Conservation (phyloP, 139 green algal genomes). For the Deuterostichococcus epilithicus region DNA sequence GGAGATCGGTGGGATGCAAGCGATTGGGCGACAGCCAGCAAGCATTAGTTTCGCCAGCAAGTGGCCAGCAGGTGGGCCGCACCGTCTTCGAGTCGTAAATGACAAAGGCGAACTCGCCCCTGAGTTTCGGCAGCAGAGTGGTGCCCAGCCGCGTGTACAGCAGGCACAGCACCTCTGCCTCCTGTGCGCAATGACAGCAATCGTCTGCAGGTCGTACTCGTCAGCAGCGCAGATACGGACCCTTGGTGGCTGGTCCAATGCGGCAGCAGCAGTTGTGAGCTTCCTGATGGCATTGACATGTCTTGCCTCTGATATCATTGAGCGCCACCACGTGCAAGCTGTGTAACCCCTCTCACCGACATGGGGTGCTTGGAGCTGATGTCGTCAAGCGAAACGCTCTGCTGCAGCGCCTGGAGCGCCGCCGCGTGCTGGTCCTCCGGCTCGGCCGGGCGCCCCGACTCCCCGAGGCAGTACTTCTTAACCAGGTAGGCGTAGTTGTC, state of each 20-base stretch:
- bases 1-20: no score
- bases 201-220: neutral
- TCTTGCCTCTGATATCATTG: neutral
- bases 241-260: no score
- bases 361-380: neutral
- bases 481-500: conserved; percentile 39
- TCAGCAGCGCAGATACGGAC: no score
- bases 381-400: neutral
- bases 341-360: neutral
- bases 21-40: no score
- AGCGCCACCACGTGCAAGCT: neutral
- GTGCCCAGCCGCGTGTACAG: conserved; percentile 17
- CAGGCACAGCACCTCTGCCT: conserved; percentile 19
- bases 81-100: conserved; percentile 19
- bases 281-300: neutral
- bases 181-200: neutral
- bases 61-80: neutral
- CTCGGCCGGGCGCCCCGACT: neutral
- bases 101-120: conserved; percentile 22
- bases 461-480: conserved; percentile 26
- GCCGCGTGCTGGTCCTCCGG: conserved; percentile 4
- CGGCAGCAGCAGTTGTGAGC: neutral
- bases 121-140: conserved; percentile 17
- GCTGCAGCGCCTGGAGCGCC: neutral
- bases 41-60: no score